Conservation (phyloP, 2,329 filamentous ascomycete genomes). For the Diplodia sapinea region DNA sequence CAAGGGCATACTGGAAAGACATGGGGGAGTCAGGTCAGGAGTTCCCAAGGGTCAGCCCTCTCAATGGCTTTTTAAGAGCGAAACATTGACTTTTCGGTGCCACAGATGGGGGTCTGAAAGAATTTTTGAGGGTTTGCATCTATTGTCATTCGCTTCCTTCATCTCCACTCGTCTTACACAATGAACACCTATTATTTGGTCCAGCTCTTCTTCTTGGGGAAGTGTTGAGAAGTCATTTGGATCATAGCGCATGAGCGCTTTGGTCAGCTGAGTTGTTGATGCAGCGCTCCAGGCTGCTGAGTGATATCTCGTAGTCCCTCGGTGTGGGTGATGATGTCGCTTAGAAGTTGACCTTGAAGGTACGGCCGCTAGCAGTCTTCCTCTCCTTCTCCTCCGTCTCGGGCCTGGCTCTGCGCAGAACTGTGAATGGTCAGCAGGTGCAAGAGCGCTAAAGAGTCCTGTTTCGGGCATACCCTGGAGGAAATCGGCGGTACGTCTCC, state of each 20-base stretch:
- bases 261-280: neutral
- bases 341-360: constrained; percentile 67
- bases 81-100: neutral
- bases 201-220: neutral
- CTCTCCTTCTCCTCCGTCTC: constrained; percentile 97
- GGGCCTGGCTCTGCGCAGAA: constrained; percentile 92
- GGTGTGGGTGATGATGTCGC: neutral
- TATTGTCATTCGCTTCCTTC: constrained; percentile 17
- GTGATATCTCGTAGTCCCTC: constrained; percentile 10
- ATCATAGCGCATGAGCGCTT: neutral
- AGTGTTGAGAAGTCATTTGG: neutral
- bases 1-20: neutral
- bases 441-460: neutral
- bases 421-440: constrained; percentile 59
- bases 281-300: neutral
- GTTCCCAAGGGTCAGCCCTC: neutral
- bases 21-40: neutral
- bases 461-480: constrained; percentile 75
- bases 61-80: neutral
- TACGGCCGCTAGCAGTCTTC: constrained; percentile 96
- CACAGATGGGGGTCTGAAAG: neutral
- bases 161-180: constrained; percentile 3
- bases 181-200: constrained; percentile 3
- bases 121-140: constrained; percentile 12
- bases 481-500: constrained; percentile 96